Conservation (phyloP, 2,329 filamentous ascomycete genomes). For the Colletotrichum phormii region DNA sequence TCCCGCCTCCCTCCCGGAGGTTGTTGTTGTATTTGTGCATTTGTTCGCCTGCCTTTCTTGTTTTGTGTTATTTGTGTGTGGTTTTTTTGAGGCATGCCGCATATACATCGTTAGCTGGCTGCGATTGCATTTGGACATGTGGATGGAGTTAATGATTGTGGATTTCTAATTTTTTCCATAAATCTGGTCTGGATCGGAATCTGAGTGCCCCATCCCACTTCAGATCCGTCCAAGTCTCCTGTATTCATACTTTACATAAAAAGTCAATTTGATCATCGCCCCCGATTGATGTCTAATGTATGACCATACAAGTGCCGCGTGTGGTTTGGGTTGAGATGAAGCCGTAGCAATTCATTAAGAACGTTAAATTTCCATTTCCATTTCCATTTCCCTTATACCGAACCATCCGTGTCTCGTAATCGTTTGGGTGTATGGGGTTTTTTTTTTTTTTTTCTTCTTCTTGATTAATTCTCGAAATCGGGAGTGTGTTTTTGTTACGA, state of each 20-base stretch:
- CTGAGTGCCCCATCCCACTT: conserved; percentile 11
- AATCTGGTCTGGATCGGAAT: conserved; percentile 7
- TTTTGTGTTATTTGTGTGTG: neutral
- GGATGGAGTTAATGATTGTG: conserved; percentile 29
- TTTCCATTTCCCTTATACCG: no score
- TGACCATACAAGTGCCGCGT: no score
- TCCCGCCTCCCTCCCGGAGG: neutral
- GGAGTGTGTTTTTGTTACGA: no score
- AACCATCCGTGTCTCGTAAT: neutral
- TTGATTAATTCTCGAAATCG: no score
- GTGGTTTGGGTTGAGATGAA: neutral
- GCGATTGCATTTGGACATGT: conserved; percentile 28
- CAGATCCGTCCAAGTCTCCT: conserved; percentile 18
- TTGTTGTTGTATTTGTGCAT: neutral
- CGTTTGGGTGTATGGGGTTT: neutral
- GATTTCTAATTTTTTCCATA: neutral
- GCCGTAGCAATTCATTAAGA: neutral
- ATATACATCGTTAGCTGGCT: conserved; percentile 17
- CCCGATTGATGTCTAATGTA: no score
- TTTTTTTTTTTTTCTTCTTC: conserved; percentile 2
- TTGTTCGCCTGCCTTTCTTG: neutral
- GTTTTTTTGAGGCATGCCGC: conserved; percentile 4
- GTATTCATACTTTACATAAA: conserved; percentile 23
- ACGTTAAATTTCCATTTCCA: neutral
- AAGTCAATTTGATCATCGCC: neutral